Base-by-base conservation (phyloP, 2,329 filamentous ascomycete species). In the Ascocoryne sarcoides region DNA sequence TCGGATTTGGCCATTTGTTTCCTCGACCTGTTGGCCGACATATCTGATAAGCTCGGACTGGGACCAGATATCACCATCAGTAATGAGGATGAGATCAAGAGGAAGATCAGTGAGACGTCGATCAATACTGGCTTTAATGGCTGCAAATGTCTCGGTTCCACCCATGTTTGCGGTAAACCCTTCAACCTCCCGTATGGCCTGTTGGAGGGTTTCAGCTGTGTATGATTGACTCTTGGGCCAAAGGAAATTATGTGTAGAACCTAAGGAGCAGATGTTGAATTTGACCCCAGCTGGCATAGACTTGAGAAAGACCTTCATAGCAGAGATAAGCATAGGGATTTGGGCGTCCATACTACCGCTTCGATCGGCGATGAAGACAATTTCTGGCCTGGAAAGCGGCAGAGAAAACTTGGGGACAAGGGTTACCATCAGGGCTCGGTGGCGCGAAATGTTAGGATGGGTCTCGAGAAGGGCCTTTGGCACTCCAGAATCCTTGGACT, bases 211-310 rank as follows among this genome's bases (percentile, higher is more conserved):
- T 0, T 63, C 57, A 17, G 67, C 61, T 40, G 60, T 62, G 43
- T 75, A 77, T 0, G 59, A 57, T 35, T 61, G 58, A 2, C 72
- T 75, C 19, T 63, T 62, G 0, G 57, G 36, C 64, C 67, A 78
- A 5, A 77, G 58, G 37, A 73, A 72, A 1, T 51, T 46, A 44
- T 66, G 61, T 0, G 5, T 28, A 1, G 58, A 65, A 10, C 80
- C 80, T 38, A 85, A 84, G 4, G 76, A 80, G 55, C 75, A 80
- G 39, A 84, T 79, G 54, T 85, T 84, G 66, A 84, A 84, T 52
- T 75, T 75, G 45, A 73, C 65, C 4, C 77, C 76, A 1, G 78
- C 50, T 0, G 78, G 78, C 2, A 84, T 62, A 0, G 76, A 82
- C 54, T 79, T 81, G 42, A 84, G 62, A 49, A 84, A 83, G 16